A percentile compares a stretch with the other conserved stretches of the same genome.
Evolutionary conservation across 2,329 filamentous ascomycete genomes (phyloP).

Genomic region (Xylaria sp.): DNA sequence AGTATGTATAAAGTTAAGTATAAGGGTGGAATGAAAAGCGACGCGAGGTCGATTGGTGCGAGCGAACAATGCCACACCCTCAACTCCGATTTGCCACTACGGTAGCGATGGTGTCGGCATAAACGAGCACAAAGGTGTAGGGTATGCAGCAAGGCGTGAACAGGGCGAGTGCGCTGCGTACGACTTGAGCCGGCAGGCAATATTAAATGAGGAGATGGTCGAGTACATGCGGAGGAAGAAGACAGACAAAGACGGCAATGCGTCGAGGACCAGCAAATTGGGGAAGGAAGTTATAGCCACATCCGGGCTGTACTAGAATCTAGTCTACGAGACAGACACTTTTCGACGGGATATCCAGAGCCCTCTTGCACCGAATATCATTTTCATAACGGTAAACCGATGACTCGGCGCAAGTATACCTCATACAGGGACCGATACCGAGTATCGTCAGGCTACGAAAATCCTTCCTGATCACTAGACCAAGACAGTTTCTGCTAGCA

Average conservation of each 20-base stretch:
- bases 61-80: background rate
- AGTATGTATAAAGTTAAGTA: too few relatives aligned
- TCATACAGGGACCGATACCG: background rate
- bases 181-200: background rate
- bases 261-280: slow-evolving; percentile 16
- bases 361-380: background rate
- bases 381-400: slow-evolving; percentile 13
- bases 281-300: slow-evolving; percentile 19
- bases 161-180: background rate
- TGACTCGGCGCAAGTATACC: background rate
- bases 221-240: slow-evolving; percentile 13
- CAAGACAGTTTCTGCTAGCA: slow-evolving; percentile 10
- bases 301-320: background rate
- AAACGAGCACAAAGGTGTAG: background rate
- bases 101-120: background rate
- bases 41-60: background rate
- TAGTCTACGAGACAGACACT: slow-evolving; percentile 1
- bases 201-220: slow-evolving; percentile 10
- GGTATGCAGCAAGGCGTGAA: background rate
- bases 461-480: slow-evolving; percentile 4
- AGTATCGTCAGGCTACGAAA: background rate
- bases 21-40: background rate
- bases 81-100: background rate
- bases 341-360: background rate
- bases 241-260: slow-evolving; percentile 7